These are phyloP conservation scores for Lumnitzera littorea DNA, from an alignment of 345 rosid genomes.

Conservation along the genomic window DNA sequence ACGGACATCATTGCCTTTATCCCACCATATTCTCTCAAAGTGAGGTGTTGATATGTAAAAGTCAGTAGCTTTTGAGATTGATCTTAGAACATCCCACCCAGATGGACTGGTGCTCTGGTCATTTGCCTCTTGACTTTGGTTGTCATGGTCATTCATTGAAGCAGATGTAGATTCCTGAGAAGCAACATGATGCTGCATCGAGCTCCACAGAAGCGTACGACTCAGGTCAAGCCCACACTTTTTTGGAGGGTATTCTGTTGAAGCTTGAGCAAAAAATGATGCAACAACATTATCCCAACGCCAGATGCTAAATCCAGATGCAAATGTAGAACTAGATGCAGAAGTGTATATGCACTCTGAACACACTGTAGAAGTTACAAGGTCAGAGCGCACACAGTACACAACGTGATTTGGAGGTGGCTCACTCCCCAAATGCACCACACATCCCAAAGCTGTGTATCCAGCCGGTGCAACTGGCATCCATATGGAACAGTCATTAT, in stretches of 20 bases:
- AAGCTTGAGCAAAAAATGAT: constrained; percentile 79
- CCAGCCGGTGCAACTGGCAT: constrained; percentile 94
- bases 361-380: constrained; percentile 74
- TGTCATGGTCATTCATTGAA: constrained; percentile 22
- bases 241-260: constrained; percentile 51
- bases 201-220: constrained; percentile 75
- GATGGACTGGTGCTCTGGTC: constrained; percentile 50
- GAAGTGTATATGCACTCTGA: constrained; percentile 71
- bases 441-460: constrained; percentile 82
- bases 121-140: constrained; percentile 34
- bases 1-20: constrained; percentile 85
- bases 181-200: constrained; percentile 34
- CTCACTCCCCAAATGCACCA: constrained; percentile 69
- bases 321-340: constrained; percentile 34
- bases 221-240: constrained; percentile 51
- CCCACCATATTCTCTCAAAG: constrained; percentile 99
- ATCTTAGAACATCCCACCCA: constrained; percentile 76
- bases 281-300: constrained; percentile 87
- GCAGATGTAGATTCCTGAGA: constrained; percentile 31
- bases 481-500: constrained; percentile 82
- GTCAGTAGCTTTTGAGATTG: constrained; percentile 61
- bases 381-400: constrained; percentile 89
- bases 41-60: constrained; percentile 70
- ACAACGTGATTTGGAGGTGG: constrained; percentile 82
- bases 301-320: constrained; percentile 93